Evolutionary conservation across 2,329 filamentous ascomycete genomes (phyloP), one percentile per base, ranked within the genome.

Genomic region (Aspergillus japonicus): DNA sequence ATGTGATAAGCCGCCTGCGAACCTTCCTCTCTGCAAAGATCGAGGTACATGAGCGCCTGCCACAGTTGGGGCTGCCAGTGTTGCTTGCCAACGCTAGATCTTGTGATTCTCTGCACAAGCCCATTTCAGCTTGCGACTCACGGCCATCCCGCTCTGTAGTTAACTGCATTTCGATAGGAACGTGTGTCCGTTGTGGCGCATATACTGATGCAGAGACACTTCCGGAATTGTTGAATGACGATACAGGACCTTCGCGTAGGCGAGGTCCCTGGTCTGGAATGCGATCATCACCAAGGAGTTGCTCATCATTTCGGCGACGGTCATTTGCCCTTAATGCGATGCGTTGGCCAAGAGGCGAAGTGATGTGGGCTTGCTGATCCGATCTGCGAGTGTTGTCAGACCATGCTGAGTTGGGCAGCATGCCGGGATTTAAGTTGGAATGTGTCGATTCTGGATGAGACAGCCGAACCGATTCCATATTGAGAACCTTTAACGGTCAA

Each of bases 1-100:
- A 88, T 33, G 82, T 82, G 57, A 88, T 68, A 44, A 88, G 80
- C 64, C 86, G 84, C 42, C 78, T 73, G 42, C 85, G 81, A 60
- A 85, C 78, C 54, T 78, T 80, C 51, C 75, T 75, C 47, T 85
- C 86, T 68, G 80, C 80, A 54, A 87, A 71, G 75, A 81, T 82
- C 3, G 85, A 63, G 19, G 47, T 39, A 49, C 64, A 69, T 33
- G 67, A 69, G 42, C 63, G 53, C 47, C 16, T 42, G 24, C 49
- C 47, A 48, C 49, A 49, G 39, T 54, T 55, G 21, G 56, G 57
- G 24, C 42, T 50, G 16, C 49, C 57, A 26, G 50, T 21, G 54
- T 60, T 57, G 49, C 57, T 59, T 24, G 47, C 58, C 16, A 56
- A 52, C 21, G 49, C 50, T 48, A 62, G 57, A 50, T 50, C 42